Evolutionary conservation across 2,329 filamentous ascomycete genomes (phyloP).

Genomic region (Aspergillus costaricaensis): DNA sequence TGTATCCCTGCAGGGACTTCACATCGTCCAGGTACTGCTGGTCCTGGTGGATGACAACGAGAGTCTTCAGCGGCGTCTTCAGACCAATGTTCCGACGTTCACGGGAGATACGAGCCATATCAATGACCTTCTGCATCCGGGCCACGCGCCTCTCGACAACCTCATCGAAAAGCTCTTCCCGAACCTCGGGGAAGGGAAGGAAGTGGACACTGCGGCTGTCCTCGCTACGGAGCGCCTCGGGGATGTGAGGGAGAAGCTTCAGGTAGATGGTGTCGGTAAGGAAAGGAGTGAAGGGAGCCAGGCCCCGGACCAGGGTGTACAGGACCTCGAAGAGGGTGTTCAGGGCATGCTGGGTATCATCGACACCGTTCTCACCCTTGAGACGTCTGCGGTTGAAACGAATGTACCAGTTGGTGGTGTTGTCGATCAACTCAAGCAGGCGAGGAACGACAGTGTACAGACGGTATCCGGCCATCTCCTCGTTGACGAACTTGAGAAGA

Average conservation of each 20-base stretch:
- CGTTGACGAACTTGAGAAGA: slow-evolving; percentile 84
- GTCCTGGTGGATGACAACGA: slow-evolving; percentile 86
- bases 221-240: slow-evolving; percentile 65
- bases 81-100: slow-evolving; percentile 82
- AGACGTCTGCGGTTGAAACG: slow-evolving; percentile 87
- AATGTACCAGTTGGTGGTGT: slow-evolving; percentile 99
- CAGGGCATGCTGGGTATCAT: slow-evolving; percentile 85
- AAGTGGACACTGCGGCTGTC: slow-evolving; percentile 91
- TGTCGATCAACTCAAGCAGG: slow-evolving; percentile 80
- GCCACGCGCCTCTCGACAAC: slow-evolving; percentile 82
- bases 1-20: slow-evolving; percentile 80
- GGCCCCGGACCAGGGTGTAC: slow-evolving; percentile 80
- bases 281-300: slow-evolving; percentile 95
- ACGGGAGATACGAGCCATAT: slow-evolving; percentile 80
- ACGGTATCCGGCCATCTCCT: slow-evolving; percentile 81
- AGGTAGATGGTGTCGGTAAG: slow-evolving; percentile 93
- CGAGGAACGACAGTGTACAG: slow-evolving; percentile 90
- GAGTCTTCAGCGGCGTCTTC: slow-evolving; percentile 86
- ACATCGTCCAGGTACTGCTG: slow-evolving; percentile 83
- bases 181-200: slow-evolving; percentile 82
- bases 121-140: slow-evolving; percentile 95
- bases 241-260: slow-evolving; percentile 78
- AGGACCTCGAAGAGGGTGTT: slow-evolving; percentile 94
- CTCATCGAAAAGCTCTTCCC: slow-evolving; percentile 82
- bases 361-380: slow-evolving; percentile 82